Base-by-base conservation (phyloP, 2,329 filamentous ascomycete genomes). In the Cercospora sojina region DNA sequence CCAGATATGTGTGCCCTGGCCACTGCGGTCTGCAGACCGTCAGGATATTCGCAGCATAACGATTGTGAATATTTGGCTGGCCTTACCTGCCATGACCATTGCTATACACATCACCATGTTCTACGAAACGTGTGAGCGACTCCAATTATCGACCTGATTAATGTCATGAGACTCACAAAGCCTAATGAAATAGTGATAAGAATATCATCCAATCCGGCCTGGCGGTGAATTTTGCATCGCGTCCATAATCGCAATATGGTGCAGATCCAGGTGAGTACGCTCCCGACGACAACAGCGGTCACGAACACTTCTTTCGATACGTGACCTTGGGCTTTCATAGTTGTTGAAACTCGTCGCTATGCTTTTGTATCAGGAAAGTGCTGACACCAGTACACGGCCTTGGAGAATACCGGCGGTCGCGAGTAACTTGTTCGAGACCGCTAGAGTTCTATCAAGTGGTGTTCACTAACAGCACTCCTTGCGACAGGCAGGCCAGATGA, bases 71-170 rank as follows among this genome's bases (percentile, higher is more conserved):
- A 53, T 4, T 16, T 35, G 38, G 23, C n/a, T 31, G 32, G 38
- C 27, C 41, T 4, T 49, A 32, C 59, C 59, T 55, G 29, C 25
- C 43, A 62, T 31, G 29, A 29, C 20, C 59, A 53, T 62, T 13
- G 47, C 29, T 18, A 62, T 27, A 62, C 47, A 53, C 59, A 62
- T 62, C 25, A 55, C 47, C 3, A 55, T 16, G 47, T 62, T 62
- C 59, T 62, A 25, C 2, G 18, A n/a, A 5, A 9, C 12, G 13
- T 18, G 23, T 61, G 13, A 61, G 23, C 23, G 6, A 32, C 12
- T 9, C n/a, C 16, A 13, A 23, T 6, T 31, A 4, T 61, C 23
- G 25, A 31, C 13, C 12, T 31, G 0, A 12, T 32, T 16, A 6
- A n/a, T 27, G 12, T 27, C 9, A 13, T n/a, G n/a, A 27, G 27